A percentile compares a stretch with the other conserved stretches of the same genome.
phyloP scores from a whole-genome alignment of 2,329 filamentous ascomycete genomes.

The Trichoderma breve region DNA sequence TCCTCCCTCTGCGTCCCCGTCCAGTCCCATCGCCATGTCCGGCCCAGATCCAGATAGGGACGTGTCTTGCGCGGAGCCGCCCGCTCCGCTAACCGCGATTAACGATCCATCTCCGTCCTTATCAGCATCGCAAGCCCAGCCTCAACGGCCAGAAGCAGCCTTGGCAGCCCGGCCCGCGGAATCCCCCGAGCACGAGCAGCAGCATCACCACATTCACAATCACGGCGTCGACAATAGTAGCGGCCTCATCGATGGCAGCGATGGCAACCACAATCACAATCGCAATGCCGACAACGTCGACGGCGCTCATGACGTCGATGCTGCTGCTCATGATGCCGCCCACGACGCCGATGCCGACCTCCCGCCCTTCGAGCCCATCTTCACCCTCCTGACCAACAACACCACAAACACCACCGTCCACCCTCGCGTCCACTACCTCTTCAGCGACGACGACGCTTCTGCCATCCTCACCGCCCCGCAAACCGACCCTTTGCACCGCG shows the following conservation, averaged over 20 bases:
- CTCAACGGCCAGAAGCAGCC: slow-evolving; percentile 14
- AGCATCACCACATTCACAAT: slow-evolving; percentile 3
- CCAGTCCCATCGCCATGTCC: slow-evolving; percentile 19
- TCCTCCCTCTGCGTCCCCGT: slow-evolving; percentile 11
- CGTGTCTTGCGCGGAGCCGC: background rate
- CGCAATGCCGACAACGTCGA: slow-evolving; percentile 10
- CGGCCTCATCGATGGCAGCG: slow-evolving; percentile 16
- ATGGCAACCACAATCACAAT: slow-evolving; percentile 20
- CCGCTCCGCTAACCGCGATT: background rate
- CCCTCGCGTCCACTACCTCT: slow-evolving; percentile 87
- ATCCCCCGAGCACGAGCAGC: background rate
- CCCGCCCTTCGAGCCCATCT: slow-evolving; percentile 71
- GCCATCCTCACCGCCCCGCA: slow-evolving; percentile 58
- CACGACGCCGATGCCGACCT: slow-evolving; percentile 20
- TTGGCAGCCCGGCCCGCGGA: background rate
- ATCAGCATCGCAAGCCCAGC: slow-evolving; percentile 1
- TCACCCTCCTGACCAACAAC: slow-evolving; percentile 77
- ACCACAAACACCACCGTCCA: slow-evolving; percentile 74
- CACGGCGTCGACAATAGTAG: background rate
- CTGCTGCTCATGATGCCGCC: background rate
- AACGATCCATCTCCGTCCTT: background rate
- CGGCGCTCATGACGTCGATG: slow-evolving; percentile 18
- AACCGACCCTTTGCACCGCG: slow-evolving; percentile 39
- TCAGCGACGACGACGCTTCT: slow-evolving; percentile 85
- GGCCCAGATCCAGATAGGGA: slow-evolving; percentile 19